Evolutionary conservation across 73 alveolate species (phyloP).

Genomic region (Tetrahymena malaccensis): DNA sequence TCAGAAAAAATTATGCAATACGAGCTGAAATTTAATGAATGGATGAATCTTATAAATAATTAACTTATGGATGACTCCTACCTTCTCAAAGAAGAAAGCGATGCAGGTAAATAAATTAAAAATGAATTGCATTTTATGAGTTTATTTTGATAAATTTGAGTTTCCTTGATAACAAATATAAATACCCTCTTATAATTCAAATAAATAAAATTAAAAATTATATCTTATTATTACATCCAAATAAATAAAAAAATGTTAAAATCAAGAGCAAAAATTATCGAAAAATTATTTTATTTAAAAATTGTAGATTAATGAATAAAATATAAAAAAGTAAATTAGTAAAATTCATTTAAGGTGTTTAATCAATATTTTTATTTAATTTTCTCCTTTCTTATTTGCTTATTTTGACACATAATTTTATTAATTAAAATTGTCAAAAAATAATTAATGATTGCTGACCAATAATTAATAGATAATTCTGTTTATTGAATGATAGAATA

Average conservation of each 20-base stretch:
- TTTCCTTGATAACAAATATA: not conserved
- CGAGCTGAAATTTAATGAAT: slow-evolving; percentile 15
- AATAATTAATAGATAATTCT: too few species aligned
- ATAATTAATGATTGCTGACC: not conserved
- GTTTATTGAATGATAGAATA: too few species aligned
- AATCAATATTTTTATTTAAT: not conserved
- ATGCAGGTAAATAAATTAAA: slow-evolving; percentile 5
- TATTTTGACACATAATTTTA: not conserved
- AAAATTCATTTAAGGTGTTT: not conserved
- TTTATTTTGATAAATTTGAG: not conserved
- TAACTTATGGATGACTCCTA: slow-evolving; percentile 11
- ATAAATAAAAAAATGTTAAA: too few species aligned
- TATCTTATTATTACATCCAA: too few species aligned
- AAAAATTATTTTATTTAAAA: too few species aligned
- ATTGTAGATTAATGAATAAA: too few species aligned
- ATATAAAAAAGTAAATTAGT: not conserved
- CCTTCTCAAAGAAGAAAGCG: slow-evolving; percentile 5
- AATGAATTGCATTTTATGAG: not conserved
- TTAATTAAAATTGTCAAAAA: not conserved
- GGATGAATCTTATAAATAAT: slow-evolving; percentile 5
- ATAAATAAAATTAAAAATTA: too few species aligned
- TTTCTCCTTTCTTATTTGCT: not conserved
- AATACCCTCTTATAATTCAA: too few species aligned
- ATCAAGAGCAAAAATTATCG: too few species aligned
- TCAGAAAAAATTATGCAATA: slow-evolving; percentile 4